Conservation (phyloP, 179 eudicot genomes). For the Amaranthus tricolor region DNA sequence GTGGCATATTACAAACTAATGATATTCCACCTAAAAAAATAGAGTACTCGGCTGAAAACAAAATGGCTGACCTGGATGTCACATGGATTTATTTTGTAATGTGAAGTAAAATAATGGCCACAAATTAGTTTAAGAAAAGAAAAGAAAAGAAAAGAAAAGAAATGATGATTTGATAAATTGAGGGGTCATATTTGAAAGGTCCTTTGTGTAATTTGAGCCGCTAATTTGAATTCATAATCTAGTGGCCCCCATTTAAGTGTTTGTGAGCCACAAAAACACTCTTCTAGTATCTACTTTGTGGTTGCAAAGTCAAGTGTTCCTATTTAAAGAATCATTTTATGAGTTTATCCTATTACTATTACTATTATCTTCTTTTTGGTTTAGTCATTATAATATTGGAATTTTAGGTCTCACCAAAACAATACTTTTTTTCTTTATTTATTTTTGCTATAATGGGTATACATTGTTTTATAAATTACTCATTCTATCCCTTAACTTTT, state of each 20-base stretch:
- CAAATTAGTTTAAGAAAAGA: slow-evolving; percentile 15
- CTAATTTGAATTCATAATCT: slow-evolving; percentile 1
- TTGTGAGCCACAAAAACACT: slow-evolving; percentile 21
- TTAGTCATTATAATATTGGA: not conserved
- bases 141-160: not conserved
- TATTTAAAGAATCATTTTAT: not conserved
- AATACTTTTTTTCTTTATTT: too few species aligned
- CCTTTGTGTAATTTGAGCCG: slow-evolving; percentile 19
- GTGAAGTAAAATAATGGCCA: slow-evolving; percentile 25
- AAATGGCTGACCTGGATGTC: not conserved
- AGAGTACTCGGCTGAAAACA: not conserved
- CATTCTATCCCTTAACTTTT: too few species aligned
- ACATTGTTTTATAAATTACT: too few species aligned
- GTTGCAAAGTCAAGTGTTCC: slow-evolving; percentile 17
- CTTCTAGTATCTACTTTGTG: slow-evolving; percentile 10
- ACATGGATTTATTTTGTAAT: not conserved
- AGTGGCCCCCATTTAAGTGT: slow-evolving; percentile 13
- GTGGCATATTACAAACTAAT: not conserved
- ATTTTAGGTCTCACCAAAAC: not conserved
- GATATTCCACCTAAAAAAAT: not conserved
- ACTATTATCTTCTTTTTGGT: not conserved
- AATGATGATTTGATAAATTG: not conserved
- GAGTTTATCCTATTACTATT: not conserved
- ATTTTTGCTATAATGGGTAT: too few species aligned
- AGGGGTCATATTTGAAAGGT: slow-evolving; percentile 12